Conservation (phyloP, 306 rosid species). For the Hippophae rhamnoides region DNA sequence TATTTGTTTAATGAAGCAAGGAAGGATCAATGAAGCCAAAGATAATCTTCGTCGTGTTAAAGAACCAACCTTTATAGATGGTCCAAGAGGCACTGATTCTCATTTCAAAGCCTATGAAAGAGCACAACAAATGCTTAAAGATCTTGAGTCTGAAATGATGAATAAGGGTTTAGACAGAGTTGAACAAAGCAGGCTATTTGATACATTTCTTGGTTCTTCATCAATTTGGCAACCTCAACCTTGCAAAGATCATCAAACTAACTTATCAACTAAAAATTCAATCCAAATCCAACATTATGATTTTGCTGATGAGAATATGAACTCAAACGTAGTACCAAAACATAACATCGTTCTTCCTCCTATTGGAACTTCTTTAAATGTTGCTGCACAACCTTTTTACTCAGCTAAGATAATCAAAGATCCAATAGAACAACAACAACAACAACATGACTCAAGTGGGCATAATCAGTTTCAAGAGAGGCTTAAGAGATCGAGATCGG, state of each 20-base stretch:
- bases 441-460: slow-evolving; percentile 8
- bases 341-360: slow-evolving; percentile 16
- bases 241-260: slow-evolving; percentile 57
- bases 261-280: slow-evolving; percentile 22
- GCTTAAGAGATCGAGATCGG: slow-evolving; percentile 87
- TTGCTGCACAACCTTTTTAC: slow-evolving; percentile 78
- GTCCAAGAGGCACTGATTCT: slow-evolving; percentile 98
- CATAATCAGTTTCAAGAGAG: slow-evolving; percentile 46
- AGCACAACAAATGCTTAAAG: slow-evolving; percentile 96
- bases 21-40: slow-evolving; percentile 80
- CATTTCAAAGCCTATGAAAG: slow-evolving; percentile 97
- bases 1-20: slow-evolving; percentile 96
- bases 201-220: slow-evolving; percentile 87
- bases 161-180: slow-evolving; percentile 62
- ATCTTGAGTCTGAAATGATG: slow-evolving; percentile 83
- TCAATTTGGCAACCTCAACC: slow-evolving; percentile 99
- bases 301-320: slow-evolving; percentile 65
- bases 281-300: slow-evolving; percentile 28
- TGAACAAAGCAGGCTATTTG: slow-evolving; percentile 83
- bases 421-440: slow-evolving; percentile 3
- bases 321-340: slow-evolving; percentile 25
- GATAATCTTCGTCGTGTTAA: slow-evolving; percentile 67
- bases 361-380: slow-evolving; percentile 46
- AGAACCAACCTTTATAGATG: slow-evolving; percentile 64
- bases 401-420: slow-evolving; percentile 36